Evolutionary conservation across 2,329 filamentous ascomycete genomes (phyloP).

Genomic region (Nemania diffusa): DNA sequence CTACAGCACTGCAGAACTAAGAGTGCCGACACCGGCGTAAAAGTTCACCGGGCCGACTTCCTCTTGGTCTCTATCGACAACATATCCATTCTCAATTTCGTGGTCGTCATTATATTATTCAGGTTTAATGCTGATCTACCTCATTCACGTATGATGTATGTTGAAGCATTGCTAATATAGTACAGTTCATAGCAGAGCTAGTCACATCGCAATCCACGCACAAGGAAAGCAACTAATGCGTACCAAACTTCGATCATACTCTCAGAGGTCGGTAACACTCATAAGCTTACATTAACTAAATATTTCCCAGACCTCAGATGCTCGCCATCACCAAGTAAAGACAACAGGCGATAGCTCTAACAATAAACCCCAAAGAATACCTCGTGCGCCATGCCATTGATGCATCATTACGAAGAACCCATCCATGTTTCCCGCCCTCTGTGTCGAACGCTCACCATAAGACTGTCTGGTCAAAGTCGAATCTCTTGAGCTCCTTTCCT

Average conservation of each 20-base stretch:
- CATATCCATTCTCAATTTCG: slow-evolving; percentile 18
- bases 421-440: slow-evolving; percentile 23
- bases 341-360: slow-evolving; percentile 1
- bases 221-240: not conserved
- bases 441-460: slow-evolving; percentile 57
- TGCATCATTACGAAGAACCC: slow-evolving; percentile 29
- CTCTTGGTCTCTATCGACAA: slow-evolving; percentile 16
- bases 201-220: not conserved
- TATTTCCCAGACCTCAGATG: slow-evolving; percentile 8
- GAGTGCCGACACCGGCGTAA: slow-evolving; percentile 27
- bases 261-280: slow-evolving; percentile 1
- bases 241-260: slow-evolving; percentile 9
- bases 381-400: slow-evolving; percentile 37
- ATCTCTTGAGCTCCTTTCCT: slow-evolving; percentile 87
- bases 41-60: slow-evolving; percentile 31
- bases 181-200: not conserved
- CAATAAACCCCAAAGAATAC: slow-evolving; percentile 19
- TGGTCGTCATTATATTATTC: slow-evolving; percentile 27
- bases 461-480: slow-evolving; percentile 85
- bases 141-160: not conserved
- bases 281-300: slow-evolving; percentile 13
- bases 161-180: not conserved
- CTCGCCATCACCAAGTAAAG: slow-evolving; percentile 2
- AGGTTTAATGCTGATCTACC: slow-evolving; percentile 13
- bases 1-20: not conserved